Evolutionary conservation across 768 basidiomycete species (phyloP).

Genomic region (Megacollybia marginata): DNA sequence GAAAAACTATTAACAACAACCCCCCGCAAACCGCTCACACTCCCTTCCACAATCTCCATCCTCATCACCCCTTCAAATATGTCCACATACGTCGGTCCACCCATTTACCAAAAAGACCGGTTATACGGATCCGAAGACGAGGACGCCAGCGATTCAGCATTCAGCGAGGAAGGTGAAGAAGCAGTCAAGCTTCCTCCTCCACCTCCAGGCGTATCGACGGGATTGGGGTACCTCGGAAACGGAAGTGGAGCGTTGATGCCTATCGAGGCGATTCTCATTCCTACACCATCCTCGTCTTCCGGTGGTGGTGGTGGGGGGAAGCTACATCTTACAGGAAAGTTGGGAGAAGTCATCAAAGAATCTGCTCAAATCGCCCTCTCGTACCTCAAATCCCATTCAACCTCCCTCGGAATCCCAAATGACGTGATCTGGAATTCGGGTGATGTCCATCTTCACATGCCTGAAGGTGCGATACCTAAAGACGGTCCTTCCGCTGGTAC

Average conservation of each 20-base stretch:
- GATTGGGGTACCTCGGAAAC: slow-evolving; percentile 93
- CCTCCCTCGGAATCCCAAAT: slow-evolving; percentile 78
- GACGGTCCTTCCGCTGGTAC: slow-evolving; percentile 97
- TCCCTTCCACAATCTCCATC: slow-evolving; percentile 76
- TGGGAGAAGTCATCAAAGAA: slow-evolving; percentile 96
- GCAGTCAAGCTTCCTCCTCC: slow-evolving; percentile 33
- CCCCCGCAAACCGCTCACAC: slow-evolving; percentile 69
- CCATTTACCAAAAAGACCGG: slow-evolving; percentile 90
- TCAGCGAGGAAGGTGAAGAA: no score
- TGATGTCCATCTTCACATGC: slow-evolving; percentile 96
- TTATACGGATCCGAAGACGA: slow-evolving; percentile 49
- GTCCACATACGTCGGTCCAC: slow-evolving; percentile 95
- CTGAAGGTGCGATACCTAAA: slow-evolving; percentile 87
- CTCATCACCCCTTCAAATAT: slow-evolving; percentile 80
- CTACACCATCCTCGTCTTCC: slow-evolving; percentile 19
- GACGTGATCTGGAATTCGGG: slow-evolving; percentile 32
- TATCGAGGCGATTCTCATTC: slow-evolving; percentile 64
- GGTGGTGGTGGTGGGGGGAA: slow-evolving; percentile 95
- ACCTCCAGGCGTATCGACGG: slow-evolving; percentile 91
- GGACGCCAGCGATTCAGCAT: neutral
- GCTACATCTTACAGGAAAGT: slow-evolving; percentile 90
- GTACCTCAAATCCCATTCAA: slow-evolving; percentile 90
- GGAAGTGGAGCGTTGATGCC: slow-evolving; percentile 97
- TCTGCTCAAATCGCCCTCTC: slow-evolving; percentile 91
- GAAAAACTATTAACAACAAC: slow-evolving; percentile 62